Base-by-base conservation (phyloP, 352 stramenopile species). In the Globisporangium viniferum region DNA sequence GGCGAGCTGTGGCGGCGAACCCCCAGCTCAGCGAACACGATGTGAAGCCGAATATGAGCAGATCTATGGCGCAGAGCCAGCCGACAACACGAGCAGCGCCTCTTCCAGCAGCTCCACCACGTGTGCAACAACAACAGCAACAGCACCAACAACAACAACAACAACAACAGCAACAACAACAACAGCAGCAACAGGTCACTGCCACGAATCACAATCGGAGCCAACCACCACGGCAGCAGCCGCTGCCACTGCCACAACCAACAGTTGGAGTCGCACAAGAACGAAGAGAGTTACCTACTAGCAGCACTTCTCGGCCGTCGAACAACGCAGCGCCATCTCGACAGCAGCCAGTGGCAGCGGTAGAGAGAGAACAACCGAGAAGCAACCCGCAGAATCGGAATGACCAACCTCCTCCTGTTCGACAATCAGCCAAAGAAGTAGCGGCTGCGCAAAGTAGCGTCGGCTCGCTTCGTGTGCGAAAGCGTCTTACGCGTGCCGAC, bases 141-240 rank as follows among this genome's bases (percentile, higher is more conserved):
- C 70, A 73, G 46, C n/a, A 68, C 7, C 41, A 48, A 22, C 69
- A 74, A 36, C 33, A 72, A n/a, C 29, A n/a, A n/a, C n/a, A n/a
- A n/a, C n/a, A n/a, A n/a, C n/a, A n/a, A n/a, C n/a, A n/a, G n/a
- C n/a, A n/a, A n/a, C n/a, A n/a, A 41, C 27, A 10, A n/a, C 22
- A 33, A 0, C 31, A 33, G 5, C 31, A 33, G 3, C 62, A 67
- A 31, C 57, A 53, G 33, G 0, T 59, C 20, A 31, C 29, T 39
- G 4, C 60, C 4, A 59, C 60, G 20, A 66, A 59, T 35, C 46
- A 66, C 60, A 44, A 66, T n/a, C 35, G 64, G 46, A 59, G 14
- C 8, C 35, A 59, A 20, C 5, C 39, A 3, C 24, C 7, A 24
- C 70, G 73, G 54, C n/a, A 68, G n/a, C 36, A 36, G 22, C 70